Conservation (phyloP, 345 rosid species). For the Gossypium mustelinum region DNA sequence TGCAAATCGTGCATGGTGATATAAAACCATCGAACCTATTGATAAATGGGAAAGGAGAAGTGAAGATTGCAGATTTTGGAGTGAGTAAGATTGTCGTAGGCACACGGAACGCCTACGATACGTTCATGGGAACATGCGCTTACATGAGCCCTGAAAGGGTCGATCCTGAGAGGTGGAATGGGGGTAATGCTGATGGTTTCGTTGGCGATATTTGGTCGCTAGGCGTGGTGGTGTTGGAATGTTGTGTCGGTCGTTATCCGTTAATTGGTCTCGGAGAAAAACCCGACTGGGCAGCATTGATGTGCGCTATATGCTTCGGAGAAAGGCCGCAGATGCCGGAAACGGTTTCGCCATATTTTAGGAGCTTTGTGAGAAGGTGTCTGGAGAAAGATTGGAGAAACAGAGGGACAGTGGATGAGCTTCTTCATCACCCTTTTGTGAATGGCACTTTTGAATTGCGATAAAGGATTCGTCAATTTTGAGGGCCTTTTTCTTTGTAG, state of each 20-base stretch:
- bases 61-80: constrained; percentile 72
- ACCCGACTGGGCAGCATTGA: constrained; percentile 58
- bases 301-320: constrained; percentile 51
- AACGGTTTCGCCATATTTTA: constrained; percentile 39
- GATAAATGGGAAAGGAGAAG: constrained; percentile 40
- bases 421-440: constrained; percentile 53
- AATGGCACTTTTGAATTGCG: constrained; percentile 7
- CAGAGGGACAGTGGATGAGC: constrained; percentile 48
- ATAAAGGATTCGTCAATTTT: background rate
- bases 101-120: constrained; percentile 11
- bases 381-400: constrained; percentile 62
- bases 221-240: constrained; percentile 57
- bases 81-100: constrained; percentile 42
- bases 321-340: constrained; percentile 42
- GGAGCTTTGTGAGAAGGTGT: constrained; percentile 43
- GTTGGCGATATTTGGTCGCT: constrained; percentile 61
- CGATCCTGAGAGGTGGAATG: constrained; percentile 51
- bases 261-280: constrained; percentile 45
- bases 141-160: constrained; percentile 71
- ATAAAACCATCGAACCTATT: constrained; percentile 66
- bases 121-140: constrained; percentile 54
- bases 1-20: constrained; percentile 59
- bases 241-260: constrained; percentile 53
- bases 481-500: background rate
- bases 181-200: constrained; percentile 35